These are phyloP conservation scores for Beauveria sp. DNA, from an alignment of 2,329 filamentous ascomycete species.

Conservation along the genomic window DNA sequence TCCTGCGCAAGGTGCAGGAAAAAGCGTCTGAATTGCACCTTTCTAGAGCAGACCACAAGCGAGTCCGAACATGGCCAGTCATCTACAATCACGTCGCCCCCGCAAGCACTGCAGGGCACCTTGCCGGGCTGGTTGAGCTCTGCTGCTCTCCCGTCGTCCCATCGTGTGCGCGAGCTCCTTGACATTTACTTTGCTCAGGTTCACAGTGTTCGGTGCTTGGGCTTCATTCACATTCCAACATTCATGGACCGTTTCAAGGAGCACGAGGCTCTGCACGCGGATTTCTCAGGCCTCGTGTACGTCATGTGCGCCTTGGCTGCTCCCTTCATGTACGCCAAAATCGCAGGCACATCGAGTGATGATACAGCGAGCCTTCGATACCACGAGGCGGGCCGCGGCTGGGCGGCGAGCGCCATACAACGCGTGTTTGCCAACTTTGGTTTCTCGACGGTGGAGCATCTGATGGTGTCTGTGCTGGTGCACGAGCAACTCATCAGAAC, in stretches of 20 bases:
- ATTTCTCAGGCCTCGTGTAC: background rate
- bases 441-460: background rate
- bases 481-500: constrained; percentile 6
- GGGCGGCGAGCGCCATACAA: background rate
- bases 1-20: background rate
- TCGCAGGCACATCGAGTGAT: no score
- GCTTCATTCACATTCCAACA: constrained; percentile 3
- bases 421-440: background rate
- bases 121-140: background rate
- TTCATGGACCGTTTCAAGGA: constrained; percentile 5
- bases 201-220: constrained; percentile 5
- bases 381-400: background rate
- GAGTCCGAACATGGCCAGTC: background rate
- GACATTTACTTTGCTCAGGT: constrained; percentile 8
- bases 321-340: background rate
- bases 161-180: constrained; percentile 6
- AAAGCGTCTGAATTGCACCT: background rate
- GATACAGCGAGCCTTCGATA: background rate
- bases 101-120: background rate
- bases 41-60: background rate
- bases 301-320: constrained; percentile 3
- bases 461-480: constrained; percentile 4
- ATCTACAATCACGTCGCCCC: no score
- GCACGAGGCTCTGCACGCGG: background rate
- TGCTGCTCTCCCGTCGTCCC: background rate